Conservation (phyloP, 2,329 filamentous ascomycete genomes). For the Diplodia seriata region DNA sequence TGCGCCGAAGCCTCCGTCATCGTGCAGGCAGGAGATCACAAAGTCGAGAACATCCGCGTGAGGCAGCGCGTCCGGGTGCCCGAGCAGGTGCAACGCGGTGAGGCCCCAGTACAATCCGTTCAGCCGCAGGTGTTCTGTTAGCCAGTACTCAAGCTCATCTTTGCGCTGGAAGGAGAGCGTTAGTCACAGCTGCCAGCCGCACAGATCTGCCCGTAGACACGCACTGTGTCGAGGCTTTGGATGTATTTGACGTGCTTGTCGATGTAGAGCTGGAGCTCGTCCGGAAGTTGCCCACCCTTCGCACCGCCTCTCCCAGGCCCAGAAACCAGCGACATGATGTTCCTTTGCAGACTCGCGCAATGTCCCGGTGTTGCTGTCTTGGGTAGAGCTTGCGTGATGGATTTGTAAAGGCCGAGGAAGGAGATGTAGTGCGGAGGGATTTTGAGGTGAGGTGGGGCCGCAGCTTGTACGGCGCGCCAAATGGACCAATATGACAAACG, state of each 20-base stretch:
- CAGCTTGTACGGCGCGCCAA: constrained; percentile 14
- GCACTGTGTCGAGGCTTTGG: constrained; percentile 84
- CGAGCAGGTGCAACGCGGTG: constrained; percentile 83
- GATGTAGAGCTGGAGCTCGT: constrained; percentile 60
- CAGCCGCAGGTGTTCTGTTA: constrained; percentile 94
- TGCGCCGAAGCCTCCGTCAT: constrained; percentile 89
- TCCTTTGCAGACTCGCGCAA: neutral
- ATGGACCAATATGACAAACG: constrained; percentile 5
- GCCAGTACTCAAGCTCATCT: constrained; percentile 96
- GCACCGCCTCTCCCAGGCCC: constrained; percentile 63
- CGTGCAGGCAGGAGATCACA: constrained; percentile 91
- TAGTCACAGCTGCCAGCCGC: constrained; percentile 32
- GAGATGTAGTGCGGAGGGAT: constrained; percentile 5
- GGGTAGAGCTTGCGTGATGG: constrained; percentile 9
- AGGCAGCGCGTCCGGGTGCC: constrained; percentile 80
- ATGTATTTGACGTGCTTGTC: constrained; percentile 89
- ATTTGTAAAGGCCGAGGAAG: neutral
- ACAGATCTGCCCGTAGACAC: constrained; percentile 43
- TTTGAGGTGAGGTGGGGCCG: constrained; percentile 19
- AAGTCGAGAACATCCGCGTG: constrained; percentile 84
- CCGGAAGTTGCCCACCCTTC: constrained; percentile 47
- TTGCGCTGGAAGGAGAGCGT: constrained; percentile 64
- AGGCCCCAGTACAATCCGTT: constrained; percentile 98
- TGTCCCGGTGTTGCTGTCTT: neutral
- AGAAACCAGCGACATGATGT: constrained; percentile 64